A percentile compares a stretch with the other conserved stretches of the same genome.
These are phyloP conservation scores for Pseudogymnoascus destructans DNA, from an alignment of 2,329 filamentous ascomycete species.

Conservation along the genomic window DNA sequence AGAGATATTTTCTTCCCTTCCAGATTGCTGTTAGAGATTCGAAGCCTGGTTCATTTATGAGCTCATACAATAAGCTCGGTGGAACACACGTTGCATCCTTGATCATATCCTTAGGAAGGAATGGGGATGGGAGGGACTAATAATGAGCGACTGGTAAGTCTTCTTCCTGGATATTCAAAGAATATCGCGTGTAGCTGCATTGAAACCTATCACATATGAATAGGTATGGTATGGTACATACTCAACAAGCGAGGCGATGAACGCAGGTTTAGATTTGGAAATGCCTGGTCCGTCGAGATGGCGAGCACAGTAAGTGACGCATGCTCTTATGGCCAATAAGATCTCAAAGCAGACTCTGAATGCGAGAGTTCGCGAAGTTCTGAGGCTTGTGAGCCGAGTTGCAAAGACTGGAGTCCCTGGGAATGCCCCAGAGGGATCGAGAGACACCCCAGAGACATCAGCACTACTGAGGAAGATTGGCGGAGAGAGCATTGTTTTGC, in stretches of 20 bases:
- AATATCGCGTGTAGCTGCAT: neutral
- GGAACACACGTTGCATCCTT: slow-evolving; percentile 39
- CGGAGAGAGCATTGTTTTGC: slow-evolving; percentile 47
- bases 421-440: slow-evolving; percentile 6
- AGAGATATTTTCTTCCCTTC: slow-evolving; percentile 34
- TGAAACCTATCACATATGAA: slow-evolving; percentile 1
- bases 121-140: slow-evolving; percentile 43
- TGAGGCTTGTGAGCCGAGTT: slow-evolving; percentile 23
- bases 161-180: neutral
- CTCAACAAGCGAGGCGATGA: slow-evolving; percentile 20
- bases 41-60: slow-evolving; percentile 43
- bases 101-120: slow-evolving; percentile 40
- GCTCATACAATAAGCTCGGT: slow-evolving; percentile 46
- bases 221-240: slow-evolving; percentile 21
- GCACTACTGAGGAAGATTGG: slow-evolving; percentile 13
- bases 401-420: slow-evolving; percentile 10
- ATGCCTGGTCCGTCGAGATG: slow-evolving; percentile 35
- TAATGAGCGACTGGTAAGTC: slow-evolving; percentile 46
- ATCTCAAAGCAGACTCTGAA: slow-evolving; percentile 22
- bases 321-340: slow-evolving; percentile 23
- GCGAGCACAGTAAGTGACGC: slow-evolving; percentile 19
- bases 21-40: slow-evolving; percentile 33
- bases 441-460: slow-evolving; percentile 10
- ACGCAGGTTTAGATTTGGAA: slow-evolving; percentile 34
- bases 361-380: slow-evolving; percentile 24